Evolutionary conservation across 2,329 filamentous ascomycete genomes (phyloP).

Genomic region (Metarhizium brunneum): DNA sequence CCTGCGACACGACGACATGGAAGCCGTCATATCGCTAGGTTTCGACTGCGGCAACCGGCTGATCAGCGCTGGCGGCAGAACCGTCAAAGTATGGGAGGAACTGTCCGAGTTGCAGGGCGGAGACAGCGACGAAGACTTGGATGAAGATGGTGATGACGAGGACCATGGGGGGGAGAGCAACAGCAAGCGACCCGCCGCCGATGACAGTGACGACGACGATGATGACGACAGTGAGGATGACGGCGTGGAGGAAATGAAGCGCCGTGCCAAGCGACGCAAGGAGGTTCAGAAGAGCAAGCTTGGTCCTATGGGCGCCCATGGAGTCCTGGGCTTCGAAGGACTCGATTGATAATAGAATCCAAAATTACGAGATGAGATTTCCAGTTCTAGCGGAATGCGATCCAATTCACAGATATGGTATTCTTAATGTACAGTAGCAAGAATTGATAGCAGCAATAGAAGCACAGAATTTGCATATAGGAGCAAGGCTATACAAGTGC

Average conservation of each 20-base stretch:
- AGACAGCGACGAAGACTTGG: constrained; percentile 37
- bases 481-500: too few species aligned
- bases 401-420: neutral
- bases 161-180: constrained; percentile 27
- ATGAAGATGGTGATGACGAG: constrained; percentile 29
- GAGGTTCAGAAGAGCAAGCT: constrained; percentile 31
- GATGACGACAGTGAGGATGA: constrained; percentile 23
- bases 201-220: constrained; percentile 39
- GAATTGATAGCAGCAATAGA: too few species aligned
- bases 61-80: constrained; percentile 79
- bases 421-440: neutral
- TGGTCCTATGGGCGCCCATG: constrained; percentile 41
- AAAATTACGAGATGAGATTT: neutral
- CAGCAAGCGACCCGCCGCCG: constrained; percentile 38
- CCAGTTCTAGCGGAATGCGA: neutral
- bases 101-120: constrained; percentile 43
- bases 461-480: too few species aligned
- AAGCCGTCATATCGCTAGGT: constrained; percentile 70
- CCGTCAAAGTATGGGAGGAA: constrained; percentile 90
- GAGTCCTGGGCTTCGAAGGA: constrained; percentile 40
- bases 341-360: constrained; percentile 25
- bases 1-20: constrained; percentile 70
- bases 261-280: constrained; percentile 34
- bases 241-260: constrained; percentile 31
- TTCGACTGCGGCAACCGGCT: constrained; percentile 82